Evolutionary conservation across 805 yeast species (phyloP).

Genomic region (Candida verbasci): DNA sequence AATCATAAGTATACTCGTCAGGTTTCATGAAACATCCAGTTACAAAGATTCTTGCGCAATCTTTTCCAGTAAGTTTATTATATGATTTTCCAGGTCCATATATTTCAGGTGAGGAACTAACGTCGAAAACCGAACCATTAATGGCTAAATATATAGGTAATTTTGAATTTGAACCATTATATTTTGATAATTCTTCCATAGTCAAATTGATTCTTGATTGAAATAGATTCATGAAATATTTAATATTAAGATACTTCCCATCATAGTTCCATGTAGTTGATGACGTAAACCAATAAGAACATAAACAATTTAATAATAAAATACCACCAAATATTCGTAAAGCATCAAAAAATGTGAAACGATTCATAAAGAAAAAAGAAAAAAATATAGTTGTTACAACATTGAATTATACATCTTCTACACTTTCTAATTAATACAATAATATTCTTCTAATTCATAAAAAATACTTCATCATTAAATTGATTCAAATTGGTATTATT

Average conservation of each 20-base stretch:
- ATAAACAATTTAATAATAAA: constrained; percentile 39
- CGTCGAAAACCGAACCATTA: constrained; percentile 63
- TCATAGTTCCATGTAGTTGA: constrained; percentile 58
- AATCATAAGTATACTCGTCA: constrained; percentile 60
- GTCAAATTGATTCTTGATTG: constrained; percentile 30
- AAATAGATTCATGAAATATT: constrained; percentile 31
- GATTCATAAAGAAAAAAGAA: background rate
- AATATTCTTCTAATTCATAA: constrained; percentile 12
- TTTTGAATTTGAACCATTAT: constrained; percentile 44
- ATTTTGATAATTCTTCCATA: constrained; percentile 41
- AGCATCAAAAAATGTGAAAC: constrained; percentile 35
- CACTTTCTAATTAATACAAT: too few species aligned
- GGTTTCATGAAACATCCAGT: constrained; percentile 60
- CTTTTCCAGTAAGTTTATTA: constrained; percentile 55
- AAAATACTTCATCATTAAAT: constrained; percentile 23
- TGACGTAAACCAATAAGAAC: constrained; percentile 58
- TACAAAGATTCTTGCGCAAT: constrained; percentile 63
- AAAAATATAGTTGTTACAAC: background rate
- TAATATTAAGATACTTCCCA: constrained; percentile 44
- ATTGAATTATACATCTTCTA: too few species aligned
- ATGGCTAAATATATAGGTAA: constrained; percentile 58
- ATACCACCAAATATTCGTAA: constrained; percentile 44
- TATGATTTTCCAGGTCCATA: constrained; percentile 57
- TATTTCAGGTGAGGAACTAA: constrained; percentile 41
- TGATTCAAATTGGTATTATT: constrained; percentile 11